A percentile compares a stretch with the other conserved stretches of the same genome.
These are phyloP conservation scores for Coleophoma cylindrospora DNA, from an alignment of 2,329 filamentous ascomycete species.

Conservation along the genomic window DNA sequence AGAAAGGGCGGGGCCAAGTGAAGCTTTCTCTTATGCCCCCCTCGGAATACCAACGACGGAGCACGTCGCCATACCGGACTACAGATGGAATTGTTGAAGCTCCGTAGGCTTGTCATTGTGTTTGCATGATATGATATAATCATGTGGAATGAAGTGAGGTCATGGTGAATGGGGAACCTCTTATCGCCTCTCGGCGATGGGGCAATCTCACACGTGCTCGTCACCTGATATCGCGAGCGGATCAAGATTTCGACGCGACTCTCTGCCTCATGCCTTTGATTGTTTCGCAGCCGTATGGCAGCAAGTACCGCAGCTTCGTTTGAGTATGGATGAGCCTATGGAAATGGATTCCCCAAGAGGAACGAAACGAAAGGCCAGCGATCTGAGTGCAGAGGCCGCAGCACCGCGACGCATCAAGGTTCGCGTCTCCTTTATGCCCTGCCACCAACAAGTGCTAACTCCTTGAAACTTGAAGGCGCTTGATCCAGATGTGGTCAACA, in stretches of 20 bases:
- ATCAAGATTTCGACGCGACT: too few relatives aligned
- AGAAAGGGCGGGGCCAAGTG: constrained; percentile 63
- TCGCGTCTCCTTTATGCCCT: constrained; percentile 7
- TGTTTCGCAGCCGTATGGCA: too few relatives aligned
- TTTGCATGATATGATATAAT: not conserved
- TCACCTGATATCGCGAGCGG: too few relatives aligned
- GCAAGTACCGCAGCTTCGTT: too few relatives aligned
- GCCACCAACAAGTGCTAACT: constrained; percentile 11
- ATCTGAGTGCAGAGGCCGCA: constrained; percentile 28
- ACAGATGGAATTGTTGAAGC: not conserved
- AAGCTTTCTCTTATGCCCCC: constrained; percentile 19
- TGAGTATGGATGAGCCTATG: constrained; percentile 33
- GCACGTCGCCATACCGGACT: not conserved
- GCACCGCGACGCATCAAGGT: constrained; percentile 45
- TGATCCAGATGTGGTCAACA: constrained; percentile 92
- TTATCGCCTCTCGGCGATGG: too few relatives aligned
- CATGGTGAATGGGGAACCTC: too few relatives aligned
- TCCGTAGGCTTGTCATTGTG: not conserved
- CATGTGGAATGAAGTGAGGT: too few relatives aligned
- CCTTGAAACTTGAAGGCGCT: constrained; percentile 58
- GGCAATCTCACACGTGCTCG: too few relatives aligned
- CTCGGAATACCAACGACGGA: not conserved
- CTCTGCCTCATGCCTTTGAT: too few relatives aligned
- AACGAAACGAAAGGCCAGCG: constrained; percentile 44
- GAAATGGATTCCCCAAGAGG: constrained; percentile 32